Conservation (phyloP, 768 basidiomycete species). For the Rhizopogon vinicolor region DNA sequence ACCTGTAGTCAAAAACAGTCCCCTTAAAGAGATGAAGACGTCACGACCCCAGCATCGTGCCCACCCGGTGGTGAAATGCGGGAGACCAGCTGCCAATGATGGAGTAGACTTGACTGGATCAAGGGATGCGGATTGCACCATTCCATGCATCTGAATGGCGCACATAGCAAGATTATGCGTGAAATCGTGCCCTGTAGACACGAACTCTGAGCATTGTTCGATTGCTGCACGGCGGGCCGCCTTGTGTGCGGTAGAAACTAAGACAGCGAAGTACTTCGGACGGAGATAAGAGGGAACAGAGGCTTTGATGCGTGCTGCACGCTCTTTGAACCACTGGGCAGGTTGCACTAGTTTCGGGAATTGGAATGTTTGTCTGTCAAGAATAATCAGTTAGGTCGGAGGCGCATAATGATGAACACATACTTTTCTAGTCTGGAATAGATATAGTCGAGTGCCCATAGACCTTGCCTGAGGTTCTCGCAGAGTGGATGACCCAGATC, state of each 20-base stretch:
- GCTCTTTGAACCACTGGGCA: conserved; percentile 79
- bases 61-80: conserved; percentile 92
- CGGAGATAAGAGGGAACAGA: conserved; percentile 82
- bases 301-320: conserved; percentile 77
- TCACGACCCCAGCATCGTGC: conserved; percentile 97
- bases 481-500: conserved; percentile 93
- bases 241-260: conserved; percentile 90
- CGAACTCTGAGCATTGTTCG: conserved; percentile 86
- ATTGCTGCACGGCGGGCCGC: conserved; percentile 78
- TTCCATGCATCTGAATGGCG: conserved; percentile 85
- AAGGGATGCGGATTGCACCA: conserved; percentile 87
- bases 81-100: conserved; percentile 90
- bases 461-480: conserved; percentile 79
- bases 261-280: conserved; percentile 94
- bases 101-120: conserved; percentile 67
- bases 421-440: conserved; percentile 64
- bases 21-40: conserved; percentile 90
- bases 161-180: conserved; percentile 88
- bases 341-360: conserved; percentile 70
- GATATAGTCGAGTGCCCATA: conserved; percentile 92
- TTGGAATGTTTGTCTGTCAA: conserved; percentile 47
- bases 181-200: conserved; percentile 80
- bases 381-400: conserved; percentile 8
- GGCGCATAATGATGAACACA: conserved; percentile 25
- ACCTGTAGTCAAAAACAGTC: conserved; percentile 91